Conservation (phyloP, 805 yeast species). For the Hanseniaspora mollemarum region DNA sequence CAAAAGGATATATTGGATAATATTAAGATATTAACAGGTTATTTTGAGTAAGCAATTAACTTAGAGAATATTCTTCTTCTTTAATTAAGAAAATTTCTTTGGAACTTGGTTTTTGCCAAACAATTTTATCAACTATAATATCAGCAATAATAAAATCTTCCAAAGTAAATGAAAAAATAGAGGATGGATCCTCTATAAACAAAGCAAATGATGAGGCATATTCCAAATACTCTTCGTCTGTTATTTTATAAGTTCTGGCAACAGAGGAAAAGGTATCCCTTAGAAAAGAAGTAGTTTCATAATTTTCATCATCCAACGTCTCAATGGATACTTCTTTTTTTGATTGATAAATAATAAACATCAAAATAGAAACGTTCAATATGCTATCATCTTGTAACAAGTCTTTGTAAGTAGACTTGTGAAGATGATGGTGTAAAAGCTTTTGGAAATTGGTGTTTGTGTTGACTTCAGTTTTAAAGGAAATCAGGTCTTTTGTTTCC, state of each 20-base stretch:
- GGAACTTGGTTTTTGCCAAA: constrained; percentile 34
- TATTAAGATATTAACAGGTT: no score
- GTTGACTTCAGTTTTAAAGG: constrained; percentile 39
- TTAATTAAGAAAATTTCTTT: constrained; percentile 31
- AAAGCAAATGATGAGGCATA: constrained; percentile 19
- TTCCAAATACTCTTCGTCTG: constrained; percentile 9
- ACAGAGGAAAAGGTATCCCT: constrained; percentile 1
- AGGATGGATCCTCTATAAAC: constrained; percentile 7
- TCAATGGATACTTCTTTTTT: constrained; percentile 1
- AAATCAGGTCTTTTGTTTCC: constrained; percentile 39
- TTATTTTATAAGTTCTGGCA: background rate
- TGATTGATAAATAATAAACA: constrained; percentile 2
- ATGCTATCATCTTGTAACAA: constrained; percentile 7
- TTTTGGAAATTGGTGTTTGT: background rate
- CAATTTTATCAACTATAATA: constrained; percentile 40
- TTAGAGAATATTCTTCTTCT: constrained; percentile 17
- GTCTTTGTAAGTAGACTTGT: constrained; percentile 2
- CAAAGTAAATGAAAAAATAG: constrained; percentile 36
- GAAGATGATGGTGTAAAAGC: background rate
- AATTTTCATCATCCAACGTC: background rate
- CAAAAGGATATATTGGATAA: no score
- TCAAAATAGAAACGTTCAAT: constrained; percentile 3
- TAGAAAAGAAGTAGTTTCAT: background rate
- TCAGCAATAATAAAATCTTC: constrained; percentile 38
- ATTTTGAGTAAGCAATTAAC: no score